These are phyloP conservation scores for Jamesozyma gamospora DNA, from an alignment of 805 yeast genomes.

Conservation along the genomic window DNA sequence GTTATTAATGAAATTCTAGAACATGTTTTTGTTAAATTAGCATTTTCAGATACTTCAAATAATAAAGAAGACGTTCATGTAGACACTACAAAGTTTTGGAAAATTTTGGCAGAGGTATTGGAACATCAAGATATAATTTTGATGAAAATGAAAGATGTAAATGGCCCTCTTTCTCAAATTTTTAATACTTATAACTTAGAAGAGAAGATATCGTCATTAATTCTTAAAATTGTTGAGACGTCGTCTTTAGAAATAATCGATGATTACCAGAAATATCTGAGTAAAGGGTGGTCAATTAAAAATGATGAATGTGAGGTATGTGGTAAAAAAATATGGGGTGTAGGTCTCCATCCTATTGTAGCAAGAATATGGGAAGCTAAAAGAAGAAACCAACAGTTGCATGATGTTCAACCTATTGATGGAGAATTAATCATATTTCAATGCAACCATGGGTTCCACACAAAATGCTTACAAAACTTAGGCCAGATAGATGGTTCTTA, in stretches of 20 bases:
- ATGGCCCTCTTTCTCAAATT: slow-evolving; percentile 51
- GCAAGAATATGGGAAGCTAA: slow-evolving; percentile 50
- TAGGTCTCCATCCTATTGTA: slow-evolving; percentile 39
- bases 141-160: slow-evolving; percentile 50
- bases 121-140: slow-evolving; percentile 36
- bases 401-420: neutral
- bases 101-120: slow-evolving; percentile 46
- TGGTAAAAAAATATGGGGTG: slow-evolving; percentile 65
- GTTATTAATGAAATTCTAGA: slow-evolving; percentile 13
- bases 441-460: slow-evolving; percentile 27
- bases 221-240: slow-evolving; percentile 45
- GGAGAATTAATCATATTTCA: slow-evolving; percentile 14
- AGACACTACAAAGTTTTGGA: slow-evolving; percentile 36
- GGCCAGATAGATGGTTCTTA: slow-evolving; percentile 16
- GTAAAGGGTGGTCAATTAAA: slow-evolving; percentile 56
- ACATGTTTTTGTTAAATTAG: slow-evolving; percentile 15
- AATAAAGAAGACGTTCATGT: slow-evolving; percentile 5
- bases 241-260: slow-evolving; percentile 43
- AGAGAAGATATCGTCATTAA: slow-evolving; percentile 40
- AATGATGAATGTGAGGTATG: slow-evolving; percentile 63
- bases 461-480: slow-evolving; percentile 19
- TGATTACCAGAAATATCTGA: slow-evolving; percentile 32
- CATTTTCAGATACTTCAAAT: slow-evolving; percentile 11
- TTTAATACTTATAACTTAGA: slow-evolving; percentile 59
- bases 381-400: slow-evolving; percentile 21